Evolutionary conservation across 495 filamentous ascomycete species (phyloP).

Genomic region (Extremus antarcticus): DNA sequence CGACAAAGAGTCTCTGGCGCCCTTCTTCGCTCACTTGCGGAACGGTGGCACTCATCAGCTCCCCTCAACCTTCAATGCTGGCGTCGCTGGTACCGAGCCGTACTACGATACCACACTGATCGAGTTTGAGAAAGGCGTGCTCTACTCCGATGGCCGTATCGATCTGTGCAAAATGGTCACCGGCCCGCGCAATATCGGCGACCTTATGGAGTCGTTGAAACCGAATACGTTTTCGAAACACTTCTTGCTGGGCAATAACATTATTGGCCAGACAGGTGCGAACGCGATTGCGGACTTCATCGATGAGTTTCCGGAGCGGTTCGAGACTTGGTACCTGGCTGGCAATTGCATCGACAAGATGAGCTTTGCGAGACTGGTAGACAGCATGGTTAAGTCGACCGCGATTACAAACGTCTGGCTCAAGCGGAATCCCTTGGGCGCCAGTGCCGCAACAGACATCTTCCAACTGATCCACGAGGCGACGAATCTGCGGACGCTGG

Average conservation of each 20-base stretch:
- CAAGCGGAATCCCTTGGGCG: conserved; percentile 36
- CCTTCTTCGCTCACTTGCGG: conserved; percentile 24
- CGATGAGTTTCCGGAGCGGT: conserved; percentile 25
- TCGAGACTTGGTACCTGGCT: conserved; percentile 38
- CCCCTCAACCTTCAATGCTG: not conserved
- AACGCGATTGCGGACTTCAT: conserved; percentile 30
- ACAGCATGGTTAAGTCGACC: conserved; percentile 24
- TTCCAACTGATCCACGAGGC: conserved; percentile 25
- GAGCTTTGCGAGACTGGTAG: conserved; percentile 25
- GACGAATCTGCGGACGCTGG: conserved; percentile 29
- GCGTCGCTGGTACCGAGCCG: conserved; percentile 16
- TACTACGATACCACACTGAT: conserved; percentile 20
- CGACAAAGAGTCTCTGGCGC: conserved; percentile 17
- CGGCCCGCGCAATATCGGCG: conserved; percentile 31
- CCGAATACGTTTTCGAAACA: conserved; percentile 30
- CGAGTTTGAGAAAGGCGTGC: conserved; percentile 26
- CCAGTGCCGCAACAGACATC: conserved; percentile 20
- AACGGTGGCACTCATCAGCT: conserved; percentile 9
- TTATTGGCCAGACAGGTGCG: conserved; percentile 33
- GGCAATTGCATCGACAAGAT: conserved; percentile 31
- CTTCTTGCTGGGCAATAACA: conserved; percentile 37
- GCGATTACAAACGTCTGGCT: conserved; percentile 36
- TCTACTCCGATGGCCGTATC: conserved; percentile 26
- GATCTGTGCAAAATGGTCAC: conserved; percentile 32
- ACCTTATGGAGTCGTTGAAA: conserved; percentile 27